Evolutionary conservation across 768 basidiomycete genomes (phyloP).

Genomic region (Fomitopsis serialis): DNA sequence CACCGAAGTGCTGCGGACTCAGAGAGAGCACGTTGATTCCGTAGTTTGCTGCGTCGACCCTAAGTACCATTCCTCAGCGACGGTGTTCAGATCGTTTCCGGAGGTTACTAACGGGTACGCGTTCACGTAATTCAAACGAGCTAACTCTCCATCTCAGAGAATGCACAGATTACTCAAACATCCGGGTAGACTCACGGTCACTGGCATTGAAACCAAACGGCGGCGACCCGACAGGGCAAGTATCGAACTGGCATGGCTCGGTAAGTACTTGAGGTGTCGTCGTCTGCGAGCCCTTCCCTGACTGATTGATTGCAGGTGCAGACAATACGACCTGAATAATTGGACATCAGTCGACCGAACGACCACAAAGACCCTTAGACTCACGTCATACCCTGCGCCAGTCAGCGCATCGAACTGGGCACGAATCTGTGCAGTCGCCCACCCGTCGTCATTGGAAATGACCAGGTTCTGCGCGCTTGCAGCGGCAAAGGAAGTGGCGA

Average conservation of each 20-base stretch:
- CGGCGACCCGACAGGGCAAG: slow-evolving; percentile 37
- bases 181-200: slow-evolving; percentile 29
- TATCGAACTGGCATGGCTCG: slow-evolving; percentile 35
- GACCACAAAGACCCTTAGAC: no score
- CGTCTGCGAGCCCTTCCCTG: slow-evolving; percentile 40
- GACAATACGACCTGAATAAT: slow-evolving; percentile 36
- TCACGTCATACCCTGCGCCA: slow-evolving; percentile 34
- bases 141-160: slow-evolving; percentile 12
- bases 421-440: slow-evolving; percentile 43
- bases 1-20: slow-evolving; percentile 32
- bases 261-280: slow-evolving; percentile 26
- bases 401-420: slow-evolving; percentile 34
- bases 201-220: slow-evolving; percentile 36
- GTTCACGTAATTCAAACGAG: slow-evolving; percentile 39
- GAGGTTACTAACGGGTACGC: slow-evolving; percentile 26
- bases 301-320: slow-evolving; percentile 40
- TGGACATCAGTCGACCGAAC: no score
- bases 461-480: slow-evolving; percentile 10
- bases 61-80: no score
- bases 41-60: slow-evolving; percentile 23
- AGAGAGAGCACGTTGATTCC: slow-evolving; percentile 43
- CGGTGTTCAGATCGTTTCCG: no score
- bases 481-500: no score
- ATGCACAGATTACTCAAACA: no score
- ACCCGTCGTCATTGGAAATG: slow-evolving; percentile 32